A percentile compares a stretch with the other conserved stretches of the same genome.
These are phyloP conservation scores for Trichoderma koningii DNA, from an alignment of 2,329 filamentous ascomycete genomes.

Conservation along the genomic window DNA sequence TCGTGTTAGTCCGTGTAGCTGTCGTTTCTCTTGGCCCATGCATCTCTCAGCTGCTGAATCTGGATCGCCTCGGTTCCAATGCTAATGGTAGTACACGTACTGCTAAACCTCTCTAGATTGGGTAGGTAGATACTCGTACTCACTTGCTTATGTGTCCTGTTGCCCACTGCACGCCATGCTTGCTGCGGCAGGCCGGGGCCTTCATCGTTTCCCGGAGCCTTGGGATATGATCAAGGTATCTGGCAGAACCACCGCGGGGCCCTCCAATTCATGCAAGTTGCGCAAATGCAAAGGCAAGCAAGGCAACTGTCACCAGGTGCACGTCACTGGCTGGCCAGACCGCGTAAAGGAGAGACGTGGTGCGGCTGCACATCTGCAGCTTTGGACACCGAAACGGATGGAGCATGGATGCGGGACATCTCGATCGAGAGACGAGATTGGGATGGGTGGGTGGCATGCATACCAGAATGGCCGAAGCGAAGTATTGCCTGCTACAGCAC, in stretches of 20 bases:
- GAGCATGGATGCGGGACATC: too few species aligned
- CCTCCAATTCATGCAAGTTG: neutral
- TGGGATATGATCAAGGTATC: neutral
- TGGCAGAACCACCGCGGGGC: neutral
- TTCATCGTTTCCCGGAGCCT: too few species aligned
- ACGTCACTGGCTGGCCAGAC: slow-evolving; percentile 4
- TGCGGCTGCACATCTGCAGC: neutral
- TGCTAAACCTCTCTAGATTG: neutral
- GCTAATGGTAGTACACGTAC: too few species aligned
- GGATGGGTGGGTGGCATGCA: too few species aligned
- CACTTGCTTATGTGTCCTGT: neutral
- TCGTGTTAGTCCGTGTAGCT: too few species aligned
- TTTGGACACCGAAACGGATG: too few species aligned
- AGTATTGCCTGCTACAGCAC: too few species aligned
- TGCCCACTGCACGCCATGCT: slow-evolving; percentile 19
- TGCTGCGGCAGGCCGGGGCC: slow-evolving; percentile 14
- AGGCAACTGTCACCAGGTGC: neutral
- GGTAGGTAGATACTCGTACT: too few species aligned
- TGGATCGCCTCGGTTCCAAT: slow-evolving; percentile 1
- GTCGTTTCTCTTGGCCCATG: neutral
- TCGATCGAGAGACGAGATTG: too few species aligned
- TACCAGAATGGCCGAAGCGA: too few species aligned
- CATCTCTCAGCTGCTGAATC: slow-evolving; percentile 3
- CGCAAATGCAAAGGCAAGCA: neutral
- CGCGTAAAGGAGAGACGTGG: neutral